Evolutionary conservation across 2,329 filamentous ascomycete species (phyloP).

Genomic region (Aspergillus sp.): DNA sequence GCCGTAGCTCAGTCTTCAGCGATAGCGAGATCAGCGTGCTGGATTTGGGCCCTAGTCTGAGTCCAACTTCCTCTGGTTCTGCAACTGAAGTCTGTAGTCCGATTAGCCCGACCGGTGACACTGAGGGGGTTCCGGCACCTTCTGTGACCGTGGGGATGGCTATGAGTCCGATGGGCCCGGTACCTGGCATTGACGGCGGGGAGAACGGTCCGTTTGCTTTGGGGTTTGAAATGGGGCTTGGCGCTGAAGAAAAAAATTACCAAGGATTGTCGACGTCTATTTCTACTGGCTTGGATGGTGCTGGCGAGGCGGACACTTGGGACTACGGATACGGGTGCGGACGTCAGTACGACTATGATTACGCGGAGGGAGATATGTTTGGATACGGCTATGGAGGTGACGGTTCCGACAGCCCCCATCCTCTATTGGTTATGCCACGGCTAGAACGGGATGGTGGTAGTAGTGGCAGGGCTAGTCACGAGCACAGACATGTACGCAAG

Average conservation of each 20-base stretch:
- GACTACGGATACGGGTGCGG: background rate
- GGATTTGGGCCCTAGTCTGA: conserved; percentile 17
- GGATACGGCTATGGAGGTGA: background rate
- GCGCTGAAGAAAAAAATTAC: too few species aligned
- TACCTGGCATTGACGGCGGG: too few species aligned
- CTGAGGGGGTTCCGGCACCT: background rate
- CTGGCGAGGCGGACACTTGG: too few species aligned
- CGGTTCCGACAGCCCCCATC: background rate
- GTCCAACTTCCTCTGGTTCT: background rate
- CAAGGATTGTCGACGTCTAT: too few species aligned
- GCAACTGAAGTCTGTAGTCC: background rate
- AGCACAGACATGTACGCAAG: background rate
- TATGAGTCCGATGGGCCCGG: too few species aligned
- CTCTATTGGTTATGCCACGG: background rate
- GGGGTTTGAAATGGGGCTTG: too few species aligned
- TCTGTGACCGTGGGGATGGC: too few species aligned
- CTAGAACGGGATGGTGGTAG: background rate
- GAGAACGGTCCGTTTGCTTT: too few species aligned
- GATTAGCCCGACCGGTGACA: background rate
- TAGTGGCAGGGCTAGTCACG: background rate
- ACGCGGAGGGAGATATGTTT: background rate
- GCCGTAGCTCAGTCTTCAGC: conserved; percentile 3
- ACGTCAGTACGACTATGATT: background rate
- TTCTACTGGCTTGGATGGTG: too few species aligned
- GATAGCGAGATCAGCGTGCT: conserved; percentile 22